These are phyloP conservation scores for Stagonosporopsis chrysanthemi DNA, from an alignment of 2,329 filamentous ascomycete genomes.

Conservation along the genomic window DNA sequence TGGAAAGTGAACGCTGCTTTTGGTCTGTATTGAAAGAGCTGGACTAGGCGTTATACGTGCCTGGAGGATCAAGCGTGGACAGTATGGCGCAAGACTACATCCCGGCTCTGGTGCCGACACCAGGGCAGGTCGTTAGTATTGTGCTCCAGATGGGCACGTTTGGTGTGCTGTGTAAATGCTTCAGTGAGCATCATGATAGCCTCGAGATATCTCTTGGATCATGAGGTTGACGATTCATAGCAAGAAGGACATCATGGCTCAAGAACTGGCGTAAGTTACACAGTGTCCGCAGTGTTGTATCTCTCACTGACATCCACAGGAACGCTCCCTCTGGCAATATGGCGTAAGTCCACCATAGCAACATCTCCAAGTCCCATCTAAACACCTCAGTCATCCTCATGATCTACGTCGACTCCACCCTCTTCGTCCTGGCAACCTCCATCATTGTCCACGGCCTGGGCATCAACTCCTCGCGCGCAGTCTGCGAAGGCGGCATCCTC, in stretches of 20 bases:
- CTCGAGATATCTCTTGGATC: background rate
- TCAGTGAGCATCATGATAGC: constrained; percentile 16
- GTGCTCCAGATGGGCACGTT: constrained; percentile 35
- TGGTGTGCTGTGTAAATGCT: constrained; percentile 29
- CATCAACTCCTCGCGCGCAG: constrained; percentile 58
- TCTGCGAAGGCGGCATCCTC: constrained; percentile 67
- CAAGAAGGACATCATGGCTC: constrained; percentile 34
- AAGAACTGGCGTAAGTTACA: constrained; percentile 23
- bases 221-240: constrained; percentile 16
- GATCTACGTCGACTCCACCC: constrained; percentile 67
- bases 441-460: constrained; percentile 66
- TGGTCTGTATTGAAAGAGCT: background rate
- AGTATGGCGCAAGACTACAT: constrained; percentile 16
- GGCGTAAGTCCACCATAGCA: background rate
- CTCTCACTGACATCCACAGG: background rate
- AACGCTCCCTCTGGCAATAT: background rate
- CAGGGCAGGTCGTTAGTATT: constrained; percentile 33
- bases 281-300: background rate
- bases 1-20: background rate
- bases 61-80: background rate
- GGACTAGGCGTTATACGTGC: background rate
- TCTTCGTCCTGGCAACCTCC: constrained; percentile 66
- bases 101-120: constrained; percentile 31
- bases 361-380: constrained; percentile 11
- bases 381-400: constrained; percentile 61